phyloP scores from a whole-genome alignment of 2,329 filamentous ascomycete genomes.

The Akanthomyces dipterigenus region DNA sequence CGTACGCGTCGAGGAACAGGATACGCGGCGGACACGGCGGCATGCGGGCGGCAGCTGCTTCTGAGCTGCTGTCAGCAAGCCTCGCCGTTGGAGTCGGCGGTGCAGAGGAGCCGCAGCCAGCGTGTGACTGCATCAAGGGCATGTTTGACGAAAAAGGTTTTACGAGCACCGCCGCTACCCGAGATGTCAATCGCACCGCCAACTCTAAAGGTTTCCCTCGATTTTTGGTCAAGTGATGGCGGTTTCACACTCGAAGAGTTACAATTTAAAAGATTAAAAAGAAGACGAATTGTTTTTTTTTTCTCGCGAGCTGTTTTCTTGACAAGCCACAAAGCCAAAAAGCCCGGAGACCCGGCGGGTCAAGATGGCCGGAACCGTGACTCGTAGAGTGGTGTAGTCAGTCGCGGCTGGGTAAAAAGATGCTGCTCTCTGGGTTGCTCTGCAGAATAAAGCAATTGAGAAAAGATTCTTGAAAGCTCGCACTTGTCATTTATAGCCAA shows the following conservation, averaged over 20 bases:
- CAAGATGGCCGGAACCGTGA: neutral
- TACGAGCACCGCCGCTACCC: neutral
- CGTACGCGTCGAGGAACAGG: conserved; percentile 90
- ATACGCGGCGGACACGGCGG: conserved; percentile 38
- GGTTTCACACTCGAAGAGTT: neutral
- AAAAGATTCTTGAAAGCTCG: neutral
- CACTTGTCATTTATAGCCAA: neutral
- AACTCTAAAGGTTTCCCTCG: neutral
- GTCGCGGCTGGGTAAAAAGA: neutral
- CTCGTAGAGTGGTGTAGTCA: neutral
- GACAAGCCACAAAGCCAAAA: conserved; percentile 7
- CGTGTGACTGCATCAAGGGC: conserved; percentile 11
- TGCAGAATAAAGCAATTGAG: neutral
- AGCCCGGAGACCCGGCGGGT: neutral
- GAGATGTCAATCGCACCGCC: neutral
- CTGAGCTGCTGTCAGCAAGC: neutral
- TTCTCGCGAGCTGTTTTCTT: neutral
- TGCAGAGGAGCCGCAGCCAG: conserved; percentile 1
- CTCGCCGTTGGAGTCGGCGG: conserved; percentile 1
- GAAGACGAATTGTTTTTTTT: neutral
- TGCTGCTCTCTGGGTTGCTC: neutral
- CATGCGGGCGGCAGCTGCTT: neutral
- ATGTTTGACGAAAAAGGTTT: neutral
- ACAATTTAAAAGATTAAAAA: neutral
- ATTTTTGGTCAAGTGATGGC: neutral